Evolutionary conservation across 495 filamentous ascomycete genomes (phyloP).

Genomic region (Daldinia loculata): DNA sequence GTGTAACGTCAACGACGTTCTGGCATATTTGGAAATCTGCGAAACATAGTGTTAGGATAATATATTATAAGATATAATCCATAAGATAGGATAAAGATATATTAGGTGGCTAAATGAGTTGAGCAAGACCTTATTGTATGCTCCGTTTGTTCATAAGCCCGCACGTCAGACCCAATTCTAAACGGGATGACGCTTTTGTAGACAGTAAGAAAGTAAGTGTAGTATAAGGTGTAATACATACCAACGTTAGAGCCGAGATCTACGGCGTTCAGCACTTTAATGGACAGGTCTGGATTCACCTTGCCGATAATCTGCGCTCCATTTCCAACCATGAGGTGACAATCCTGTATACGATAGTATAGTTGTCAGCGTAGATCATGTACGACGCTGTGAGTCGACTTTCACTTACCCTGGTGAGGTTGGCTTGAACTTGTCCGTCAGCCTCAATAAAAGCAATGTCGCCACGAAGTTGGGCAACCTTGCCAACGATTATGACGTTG

Average conservation of each 20-base stretch:
- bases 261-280: slow-evolving; percentile 76
- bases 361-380: slow-evolving; percentile 25
- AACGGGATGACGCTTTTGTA: not conserved
- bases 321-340: slow-evolving; percentile 79
- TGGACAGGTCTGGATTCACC: slow-evolving; percentile 78
- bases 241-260: slow-evolving; percentile 81
- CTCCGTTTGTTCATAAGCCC: not conserved
- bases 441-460: slow-evolving; percentile 81
- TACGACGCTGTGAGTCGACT: not conserved
- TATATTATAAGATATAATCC: not conserved
- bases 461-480: slow-evolving; percentile 79
- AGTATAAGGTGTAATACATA: slow-evolving; percentile 47
- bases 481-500: slow-evolving; percentile 86
- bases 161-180: not conserved
- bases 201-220: not conserved
- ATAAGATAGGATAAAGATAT: not conserved
- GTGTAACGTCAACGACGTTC: slow-evolving; percentile 86
- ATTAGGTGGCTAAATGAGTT: not conserved
- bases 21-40: slow-evolving; percentile 83
- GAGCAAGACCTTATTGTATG: not conserved
- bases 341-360: slow-evolving; percentile 62
- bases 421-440: slow-evolving; percentile 74
- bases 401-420: slow-evolving; percentile 72
- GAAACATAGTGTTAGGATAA: not conserved
- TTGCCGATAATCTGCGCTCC: slow-evolving; percentile 91